phyloP scores from a whole-genome alignment of 345 rosid species.

The Moricandia arvensis region DNA sequence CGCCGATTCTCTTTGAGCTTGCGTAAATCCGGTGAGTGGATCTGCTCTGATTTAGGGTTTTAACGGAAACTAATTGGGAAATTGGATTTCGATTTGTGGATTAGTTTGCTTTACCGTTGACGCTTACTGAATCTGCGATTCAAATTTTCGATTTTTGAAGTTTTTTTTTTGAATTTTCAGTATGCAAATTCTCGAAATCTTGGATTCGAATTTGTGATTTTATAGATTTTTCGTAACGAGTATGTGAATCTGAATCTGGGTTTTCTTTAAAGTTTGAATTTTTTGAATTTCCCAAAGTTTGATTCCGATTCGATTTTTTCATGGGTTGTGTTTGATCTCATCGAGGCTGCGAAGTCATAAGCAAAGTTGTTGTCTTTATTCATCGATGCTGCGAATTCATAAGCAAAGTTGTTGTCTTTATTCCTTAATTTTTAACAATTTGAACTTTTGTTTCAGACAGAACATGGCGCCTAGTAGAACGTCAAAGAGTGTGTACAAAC shows the following conservation, averaged over 20 bases:
- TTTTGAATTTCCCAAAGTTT: slow-evolving; percentile 1
- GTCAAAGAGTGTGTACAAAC: slow-evolving; percentile 53
- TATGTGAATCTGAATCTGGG: background rate
- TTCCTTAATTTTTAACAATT: too few species aligned
- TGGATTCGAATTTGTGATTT: background rate
- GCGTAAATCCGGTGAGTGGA: slow-evolving; percentile 41
- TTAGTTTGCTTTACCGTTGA: too few species aligned
- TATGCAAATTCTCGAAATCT: background rate
- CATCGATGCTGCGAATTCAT: background rate
- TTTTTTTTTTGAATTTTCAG: too few species aligned
- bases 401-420: slow-evolving; percentile 6
- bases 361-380: too few species aligned
- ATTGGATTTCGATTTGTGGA: too few species aligned
- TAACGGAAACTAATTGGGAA: background rate
- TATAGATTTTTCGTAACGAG: too few species aligned
- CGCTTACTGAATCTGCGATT: too few species aligned
- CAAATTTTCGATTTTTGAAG: too few species aligned
- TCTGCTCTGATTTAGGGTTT: slow-evolving; percentile 49
- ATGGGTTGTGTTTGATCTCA: too few species aligned
- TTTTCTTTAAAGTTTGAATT: background rate
- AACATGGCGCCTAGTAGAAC: slow-evolving; percentile 67
- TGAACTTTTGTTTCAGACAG: background rate
- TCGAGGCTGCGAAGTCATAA: too few species aligned
- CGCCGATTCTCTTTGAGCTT: slow-evolving; percentile 18
- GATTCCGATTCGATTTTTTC: background rate